Conservation (phyloP, 768 basidiomycete species). For the Asterophora parasitica region DNA sequence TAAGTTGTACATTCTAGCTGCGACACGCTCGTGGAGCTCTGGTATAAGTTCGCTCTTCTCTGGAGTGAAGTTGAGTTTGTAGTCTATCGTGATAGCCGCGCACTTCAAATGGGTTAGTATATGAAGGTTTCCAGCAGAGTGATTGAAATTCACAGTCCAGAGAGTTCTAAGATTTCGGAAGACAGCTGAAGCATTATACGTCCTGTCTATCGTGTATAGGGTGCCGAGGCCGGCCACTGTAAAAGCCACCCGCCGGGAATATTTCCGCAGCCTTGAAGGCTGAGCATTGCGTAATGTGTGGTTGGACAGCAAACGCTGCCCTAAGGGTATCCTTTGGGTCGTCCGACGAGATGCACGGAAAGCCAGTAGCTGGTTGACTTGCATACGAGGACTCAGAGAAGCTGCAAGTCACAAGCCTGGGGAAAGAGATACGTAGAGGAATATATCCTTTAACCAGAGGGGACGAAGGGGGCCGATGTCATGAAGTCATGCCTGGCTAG, state of each 20-base stretch:
- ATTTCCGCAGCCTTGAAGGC: constrained; percentile 13
- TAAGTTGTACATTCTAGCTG: constrained; percentile 68
- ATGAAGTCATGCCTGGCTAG: constrained; percentile 11
- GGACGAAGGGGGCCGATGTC: background rate
- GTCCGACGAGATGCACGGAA: background rate
- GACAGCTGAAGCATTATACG: constrained; percentile 56
- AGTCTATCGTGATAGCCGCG: constrained; percentile 67
- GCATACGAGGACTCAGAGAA: constrained; percentile 5
- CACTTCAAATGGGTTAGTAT: constrained; percentile 39
- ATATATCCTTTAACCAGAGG: background rate
- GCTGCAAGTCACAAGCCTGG: background rate
- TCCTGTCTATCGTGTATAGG: constrained; percentile 41
- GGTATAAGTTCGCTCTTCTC: constrained; percentile 70
- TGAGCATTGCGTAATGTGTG: constrained; percentile 1
- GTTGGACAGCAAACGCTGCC: constrained; percentile 2
- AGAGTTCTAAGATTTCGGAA: constrained; percentile 50
- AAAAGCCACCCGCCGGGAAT: constrained; percentile 31
- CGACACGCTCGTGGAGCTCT: constrained; percentile 80
- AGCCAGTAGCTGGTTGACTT: background rate
- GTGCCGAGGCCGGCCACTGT: constrained; percentile 34
- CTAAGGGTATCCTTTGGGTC: background rate
- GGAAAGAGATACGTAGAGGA: background rate
- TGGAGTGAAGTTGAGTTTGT: constrained; percentile 84
- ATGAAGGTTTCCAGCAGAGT: background rate
- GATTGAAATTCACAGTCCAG: constrained; percentile 35